These are phyloP conservation scores for Chenopodium album DNA, from an alignment of 148 eudicot species.

Conservation along the genomic window DNA sequence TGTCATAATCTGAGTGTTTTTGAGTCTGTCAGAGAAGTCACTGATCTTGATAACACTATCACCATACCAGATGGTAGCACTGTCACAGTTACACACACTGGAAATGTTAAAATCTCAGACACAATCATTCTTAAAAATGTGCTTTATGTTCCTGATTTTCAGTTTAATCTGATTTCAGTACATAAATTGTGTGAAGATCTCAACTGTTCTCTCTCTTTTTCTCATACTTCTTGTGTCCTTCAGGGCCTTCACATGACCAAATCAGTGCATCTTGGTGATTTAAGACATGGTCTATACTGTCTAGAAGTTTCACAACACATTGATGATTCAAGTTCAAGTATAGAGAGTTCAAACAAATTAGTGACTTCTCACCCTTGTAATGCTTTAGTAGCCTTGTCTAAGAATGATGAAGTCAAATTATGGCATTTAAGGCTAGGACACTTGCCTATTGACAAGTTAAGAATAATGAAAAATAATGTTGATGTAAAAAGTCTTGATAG, in stretches of 20 bases:
- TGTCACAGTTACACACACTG: neutral
- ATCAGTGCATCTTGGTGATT: neutral
- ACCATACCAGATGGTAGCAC: neutral
- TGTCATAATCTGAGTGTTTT: neutral
- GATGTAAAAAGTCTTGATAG: too few species aligned
- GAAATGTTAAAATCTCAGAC: neutral
- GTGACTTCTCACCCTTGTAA: too few species aligned
- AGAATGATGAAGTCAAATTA: too few species aligned
- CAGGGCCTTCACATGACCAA: neutral
- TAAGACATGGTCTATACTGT: neutral
- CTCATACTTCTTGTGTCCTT: neutral
- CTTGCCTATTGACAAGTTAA: neutral
- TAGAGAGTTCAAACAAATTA: too few species aligned
- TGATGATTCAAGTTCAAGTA: too few species aligned
- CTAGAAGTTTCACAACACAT: too few species aligned
- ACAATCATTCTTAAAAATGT: neutral
- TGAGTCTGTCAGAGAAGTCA: neutral
- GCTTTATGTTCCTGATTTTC: neutral
- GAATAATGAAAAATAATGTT: too few species aligned
- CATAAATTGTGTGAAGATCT: neutral
- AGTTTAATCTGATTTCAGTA: neutral
- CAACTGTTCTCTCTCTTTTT: neutral
- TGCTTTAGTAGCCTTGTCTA: too few species aligned
- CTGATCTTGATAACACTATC: neutral
- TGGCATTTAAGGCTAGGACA: neutral